A percentile compares a stretch with the other conserved stretches of the same genome.
Conservation (phyloP, 768 basidiomycete species). For the Hygrophorus russula region DNA sequence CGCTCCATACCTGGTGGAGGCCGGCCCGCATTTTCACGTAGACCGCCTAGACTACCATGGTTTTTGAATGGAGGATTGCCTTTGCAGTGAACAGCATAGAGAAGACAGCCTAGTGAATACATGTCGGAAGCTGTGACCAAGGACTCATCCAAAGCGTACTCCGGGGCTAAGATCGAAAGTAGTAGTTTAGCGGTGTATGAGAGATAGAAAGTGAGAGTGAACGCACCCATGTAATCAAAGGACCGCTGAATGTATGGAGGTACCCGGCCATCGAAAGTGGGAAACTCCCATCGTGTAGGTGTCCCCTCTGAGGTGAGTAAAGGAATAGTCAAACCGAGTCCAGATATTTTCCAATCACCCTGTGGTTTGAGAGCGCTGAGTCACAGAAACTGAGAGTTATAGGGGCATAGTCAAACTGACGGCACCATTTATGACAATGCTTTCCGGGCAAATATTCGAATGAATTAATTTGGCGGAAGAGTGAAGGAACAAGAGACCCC, state of each 20-base stretch:
- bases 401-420: conserved; percentile 30
- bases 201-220: not conserved
- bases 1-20: conserved; percentile 49
- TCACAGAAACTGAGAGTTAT: not conserved
- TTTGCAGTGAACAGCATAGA: conserved; percentile 87
- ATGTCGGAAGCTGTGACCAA: conserved; percentile 85
- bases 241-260: conserved; percentile 81
- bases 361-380: conserved; percentile 17
- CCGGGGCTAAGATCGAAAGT: conserved; percentile 54
- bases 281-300: conserved; percentile 82
- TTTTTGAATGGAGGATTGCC: conserved; percentile 82
- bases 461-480: conserved; percentile 87
- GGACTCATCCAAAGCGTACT: conserved; percentile 86
- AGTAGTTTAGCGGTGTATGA: not conserved
- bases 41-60: conserved; percentile 58
- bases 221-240: conserved; percentile 86
- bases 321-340: conserved; percentile 79
- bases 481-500: conserved; percentile 85
- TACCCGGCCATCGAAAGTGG: conserved; percentile 72
- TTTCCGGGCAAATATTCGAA: conserved; percentile 80
- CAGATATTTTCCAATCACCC: conserved; percentile 98
- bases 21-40: conserved; percentile 62
- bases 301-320: conserved; percentile 57
- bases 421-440: conserved; percentile 79
- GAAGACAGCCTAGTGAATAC: conserved; percentile 83